phyloP scores from a whole-genome alignment of 805 yeast genomes.

The Yarrowia keelungensis region DNA sequence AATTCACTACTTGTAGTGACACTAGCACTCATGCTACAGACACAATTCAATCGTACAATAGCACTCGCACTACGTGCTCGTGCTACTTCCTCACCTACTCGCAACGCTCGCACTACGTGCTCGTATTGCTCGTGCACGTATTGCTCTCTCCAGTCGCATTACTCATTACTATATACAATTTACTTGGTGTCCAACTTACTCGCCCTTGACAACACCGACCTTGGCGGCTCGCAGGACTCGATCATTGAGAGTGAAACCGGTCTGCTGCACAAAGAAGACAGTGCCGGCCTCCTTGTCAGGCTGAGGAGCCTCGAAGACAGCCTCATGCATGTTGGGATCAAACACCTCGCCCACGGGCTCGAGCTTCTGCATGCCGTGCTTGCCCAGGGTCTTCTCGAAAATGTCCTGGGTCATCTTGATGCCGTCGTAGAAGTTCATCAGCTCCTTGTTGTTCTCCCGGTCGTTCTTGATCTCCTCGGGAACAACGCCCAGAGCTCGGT shows the following conservation, averaged over 20 bases:
- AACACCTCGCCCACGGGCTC: constrained; percentile 85
- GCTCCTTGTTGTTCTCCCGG: constrained; percentile 63
- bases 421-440: constrained; percentile 82
- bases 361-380: constrained; percentile 80
- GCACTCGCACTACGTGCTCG: too few species aligned
- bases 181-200: constrained; percentile 43
- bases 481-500: constrained; percentile 79
- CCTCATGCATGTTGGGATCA: constrained; percentile 93
- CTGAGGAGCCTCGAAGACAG: constrained; percentile 85
- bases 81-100: too few species aligned
- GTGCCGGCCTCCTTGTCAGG: constrained; percentile 92
- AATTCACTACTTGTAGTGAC: too few species aligned
- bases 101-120: too few species aligned
- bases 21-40: too few species aligned
- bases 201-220: constrained; percentile 86
- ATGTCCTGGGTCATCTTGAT: constrained; percentile 87
- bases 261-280: constrained; percentile 89
- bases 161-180: constrained; percentile 37
- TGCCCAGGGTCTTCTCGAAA: constrained; percentile 79
- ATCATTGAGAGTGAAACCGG: constrained; percentile 83
- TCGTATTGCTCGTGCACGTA: too few species aligned
- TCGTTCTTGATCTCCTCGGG: constrained; percentile 48
- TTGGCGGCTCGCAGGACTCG: constrained; percentile 94
- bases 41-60: too few species aligned
- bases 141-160: not conserved